These are phyloP conservation scores for Trichoderma asperelloides DNA, from an alignment of 495 filamentous ascomycete genomes.

Conservation along the genomic window DNA sequence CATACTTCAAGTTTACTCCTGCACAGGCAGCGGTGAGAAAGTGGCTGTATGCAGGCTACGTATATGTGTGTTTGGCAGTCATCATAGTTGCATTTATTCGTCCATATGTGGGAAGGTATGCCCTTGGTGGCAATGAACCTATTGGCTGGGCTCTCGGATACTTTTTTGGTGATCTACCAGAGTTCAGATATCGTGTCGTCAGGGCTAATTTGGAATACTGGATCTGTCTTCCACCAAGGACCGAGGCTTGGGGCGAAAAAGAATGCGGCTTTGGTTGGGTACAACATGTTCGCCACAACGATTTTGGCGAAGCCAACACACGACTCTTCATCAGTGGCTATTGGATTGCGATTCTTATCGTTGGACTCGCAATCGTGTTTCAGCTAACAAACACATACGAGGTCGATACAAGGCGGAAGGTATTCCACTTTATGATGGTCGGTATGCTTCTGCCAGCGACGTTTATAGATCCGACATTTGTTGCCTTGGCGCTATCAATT, in stretches of 20 bases:
- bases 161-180: constrained; percentile 68
- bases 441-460: constrained; percentile 83
- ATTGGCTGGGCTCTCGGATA: constrained; percentile 91
- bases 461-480: constrained; percentile 77
- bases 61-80: constrained; percentile 54
- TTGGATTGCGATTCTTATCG: constrained; percentile 55
- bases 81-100: constrained; percentile 67
- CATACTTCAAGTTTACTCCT: constrained; percentile 72
- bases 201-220: constrained; percentile 59
- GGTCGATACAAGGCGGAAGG: constrained; percentile 94
- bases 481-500: constrained; percentile 64
- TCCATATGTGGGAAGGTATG: constrained; percentile 52
- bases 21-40: constrained; percentile 66
- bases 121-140: constrained; percentile 66
- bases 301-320: constrained; percentile 66
- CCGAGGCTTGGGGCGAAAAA: constrained; percentile 20
- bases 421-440: constrained; percentile 98
- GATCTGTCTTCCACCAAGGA: constrained; percentile 60
- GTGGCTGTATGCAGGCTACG: constrained; percentile 73
- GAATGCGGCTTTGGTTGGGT: constrained; percentile 46
- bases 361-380: constrained; percentile 66
- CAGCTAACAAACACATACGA: constrained; percentile 61
- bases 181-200: constrained; percentile 57
- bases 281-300: constrained; percentile 45
- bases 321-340: constrained; percentile 71